Evolutionary conservation across 805 yeast genomes (phyloP), one percentile per base, ranked within the genome.

Genomic region (Metschnikowia colocasiae): DNA sequence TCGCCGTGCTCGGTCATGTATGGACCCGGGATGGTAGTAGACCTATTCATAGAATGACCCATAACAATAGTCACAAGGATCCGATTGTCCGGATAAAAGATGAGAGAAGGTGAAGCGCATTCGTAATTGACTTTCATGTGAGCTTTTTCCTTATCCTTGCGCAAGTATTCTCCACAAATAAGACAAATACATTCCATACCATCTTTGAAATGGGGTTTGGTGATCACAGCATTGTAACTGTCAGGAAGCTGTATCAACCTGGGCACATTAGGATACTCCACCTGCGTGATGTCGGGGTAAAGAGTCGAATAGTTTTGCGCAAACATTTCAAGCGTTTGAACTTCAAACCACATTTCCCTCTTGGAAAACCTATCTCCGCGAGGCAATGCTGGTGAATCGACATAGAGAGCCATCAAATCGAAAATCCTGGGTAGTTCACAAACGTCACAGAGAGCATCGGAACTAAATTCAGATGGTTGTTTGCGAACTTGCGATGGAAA

Each of bases 1-100:
- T 87, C 94, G 19, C 95, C 95, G 62, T 85, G 90, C 4, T 73
- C 70, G 46, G 87, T 85, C 59, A 87, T 65, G 59, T 85, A 87
- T 12, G 92, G 94, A 0, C 87, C 85, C 46, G 78, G 78, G 52
- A 78, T 71, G 7, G 69, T 23, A 2, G 35, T 23, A 8, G 36
- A 31, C 13, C 43, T 40, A 10, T 6, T 40, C 20, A 32, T 15
- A 7, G 37, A 26, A 13, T 39, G 34, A 6, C 52, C 47, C 10
- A 40, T 23, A 7, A 15, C 19, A 10, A 40, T 23, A 4, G 35
- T 23, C 2, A 32, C 27, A 10, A 15, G 27, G 13, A 40, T 40
- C 6, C 13, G 37, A 7, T 40, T 40, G 31, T 40, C 43, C 4
- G 19, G 50, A n/a, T 43, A 41, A 25, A 47, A 45, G 9, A 47